Conservation (phyloP, 257 asterid species). For the Solanum sejunctum region DNA sequence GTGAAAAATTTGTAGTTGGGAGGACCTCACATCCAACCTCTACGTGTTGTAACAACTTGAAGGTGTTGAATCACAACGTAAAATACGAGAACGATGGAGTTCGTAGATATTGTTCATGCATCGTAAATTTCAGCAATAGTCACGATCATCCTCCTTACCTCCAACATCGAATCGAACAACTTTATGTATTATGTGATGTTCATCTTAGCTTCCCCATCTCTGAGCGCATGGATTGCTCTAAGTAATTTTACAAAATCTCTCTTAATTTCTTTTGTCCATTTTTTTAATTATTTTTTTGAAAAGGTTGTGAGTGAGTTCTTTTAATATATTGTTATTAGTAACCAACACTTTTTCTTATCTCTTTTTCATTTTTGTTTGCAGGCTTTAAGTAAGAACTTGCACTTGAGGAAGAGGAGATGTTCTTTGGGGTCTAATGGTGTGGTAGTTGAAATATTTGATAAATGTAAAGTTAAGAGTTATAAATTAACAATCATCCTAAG, state of each 20-base stretch:
- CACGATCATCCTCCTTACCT: not conserved
- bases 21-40: not conserved
- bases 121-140: not conserved
- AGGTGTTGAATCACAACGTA: not conserved
- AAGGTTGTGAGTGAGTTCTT: not conserved
- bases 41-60: not conserved
- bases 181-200: not conserved
- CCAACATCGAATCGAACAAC: not conserved
- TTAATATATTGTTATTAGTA: not conserved
- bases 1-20: not conserved
- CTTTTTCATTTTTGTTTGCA: not conserved
- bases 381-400: not conserved
- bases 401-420: not conserved
- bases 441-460: not conserved
- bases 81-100: not conserved
- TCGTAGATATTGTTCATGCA: not conserved
- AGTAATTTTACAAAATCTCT: not conserved
- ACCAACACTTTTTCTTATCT: not conserved
- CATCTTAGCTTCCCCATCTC: slow-evolving; percentile 15
- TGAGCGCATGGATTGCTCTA: slow-evolving; percentile 5
- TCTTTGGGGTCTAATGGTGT: not conserved
- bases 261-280: not conserved
- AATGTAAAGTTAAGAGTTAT: not conserved
- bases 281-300: not conserved
- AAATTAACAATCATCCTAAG: not conserved